A percentile compares a stretch with the other conserved stretches of the same genome.
Evolutionary conservation across 139 green algal genomes (phyloP).

Genomic region (Spirogloea muscicola): DNA sequence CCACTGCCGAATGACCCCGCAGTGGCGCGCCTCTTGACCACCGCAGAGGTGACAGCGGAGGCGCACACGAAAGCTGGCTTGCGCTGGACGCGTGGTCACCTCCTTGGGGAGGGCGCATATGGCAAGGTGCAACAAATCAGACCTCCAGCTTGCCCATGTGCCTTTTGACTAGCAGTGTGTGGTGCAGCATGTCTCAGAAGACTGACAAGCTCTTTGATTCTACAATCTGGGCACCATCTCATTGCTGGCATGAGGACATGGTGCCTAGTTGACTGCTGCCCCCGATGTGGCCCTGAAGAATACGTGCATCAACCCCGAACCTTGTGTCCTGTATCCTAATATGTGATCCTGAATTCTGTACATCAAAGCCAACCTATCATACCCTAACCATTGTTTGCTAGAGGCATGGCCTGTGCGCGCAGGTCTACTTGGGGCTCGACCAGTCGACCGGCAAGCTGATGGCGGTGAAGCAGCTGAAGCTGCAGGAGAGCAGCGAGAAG

Average conservation of each 20-base stretch:
- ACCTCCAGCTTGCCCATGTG: background rate
- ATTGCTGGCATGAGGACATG: background rate
- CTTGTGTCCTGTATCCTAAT: too few relatives aligned
- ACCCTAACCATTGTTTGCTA: background rate
- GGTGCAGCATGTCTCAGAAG: background rate
- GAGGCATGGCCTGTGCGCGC: background rate
- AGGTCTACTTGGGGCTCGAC: constrained; percentile 49
- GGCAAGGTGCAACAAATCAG: constrained; percentile 51
- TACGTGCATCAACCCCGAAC: background rate
- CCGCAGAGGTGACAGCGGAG: background rate
- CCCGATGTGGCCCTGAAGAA: background rate
- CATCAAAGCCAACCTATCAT: too few relatives aligned
- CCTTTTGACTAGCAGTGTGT: background rate
- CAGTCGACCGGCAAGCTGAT: constrained; percentile 47
- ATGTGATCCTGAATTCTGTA: too few relatives aligned
- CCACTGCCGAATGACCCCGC: background rate
- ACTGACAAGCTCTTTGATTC: background rate
- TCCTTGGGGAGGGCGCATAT: constrained; percentile 62
- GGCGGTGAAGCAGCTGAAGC: constrained; percentile 41
- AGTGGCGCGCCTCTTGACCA: background rate
- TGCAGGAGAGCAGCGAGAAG: constrained; percentile 27
- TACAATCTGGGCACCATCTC: background rate
- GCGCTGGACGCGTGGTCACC: constrained; percentile 49
- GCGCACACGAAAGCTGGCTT: constrained; percentile 45
- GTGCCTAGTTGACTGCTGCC: background rate